Percentiles rank a stretch among this genome's conserved stretches.
Conservation (phyloP, 305 asterid species). For the Fraxinus dipetala region DNA sequence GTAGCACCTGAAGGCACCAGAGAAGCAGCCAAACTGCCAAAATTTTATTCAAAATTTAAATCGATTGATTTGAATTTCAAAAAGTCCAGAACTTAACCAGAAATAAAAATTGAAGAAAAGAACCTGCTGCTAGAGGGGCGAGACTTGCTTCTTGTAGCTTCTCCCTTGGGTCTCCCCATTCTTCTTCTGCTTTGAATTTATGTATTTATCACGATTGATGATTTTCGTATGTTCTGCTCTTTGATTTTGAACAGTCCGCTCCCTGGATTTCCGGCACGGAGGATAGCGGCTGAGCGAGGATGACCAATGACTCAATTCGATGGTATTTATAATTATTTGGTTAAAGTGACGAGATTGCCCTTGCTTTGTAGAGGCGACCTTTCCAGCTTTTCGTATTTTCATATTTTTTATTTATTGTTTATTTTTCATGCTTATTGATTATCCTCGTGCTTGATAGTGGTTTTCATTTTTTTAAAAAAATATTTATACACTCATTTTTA, state of each 20-base stretch:
- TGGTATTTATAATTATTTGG: neutral
- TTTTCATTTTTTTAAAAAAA: too few species aligned
- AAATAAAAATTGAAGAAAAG: neutral
- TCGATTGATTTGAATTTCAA: neutral
- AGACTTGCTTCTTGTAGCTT: slow-evolving; percentile 88
- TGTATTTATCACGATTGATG: neutral
- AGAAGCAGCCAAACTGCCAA: slow-evolving; percentile 84
- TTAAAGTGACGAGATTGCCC: neutral
- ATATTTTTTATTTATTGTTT: too few species aligned
- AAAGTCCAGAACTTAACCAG: neutral
- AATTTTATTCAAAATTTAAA: neutral
- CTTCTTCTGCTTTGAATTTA: neutral
- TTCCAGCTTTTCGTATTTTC: too few species aligned
- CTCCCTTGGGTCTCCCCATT: slow-evolving; percentile 95
- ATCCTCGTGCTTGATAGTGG: too few species aligned
- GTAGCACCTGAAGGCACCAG: slow-evolving; percentile 74
- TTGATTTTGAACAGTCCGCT: neutral
- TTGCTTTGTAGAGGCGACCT: neutral
- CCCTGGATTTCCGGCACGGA: neutral
- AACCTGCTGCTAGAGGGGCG: slow-evolving; percentile 99
- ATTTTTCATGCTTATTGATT: too few species aligned
- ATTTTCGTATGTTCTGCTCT: neutral
- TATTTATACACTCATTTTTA: too few species aligned
- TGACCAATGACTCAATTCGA: neutral
- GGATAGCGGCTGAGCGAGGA: neutral